Percentiles rank a stretch among this genome's conserved stretches.
Evolutionary conservation across 2,329 filamentous ascomycete genomes (phyloP).

Genomic region (Boeremia exigua): DNA sequence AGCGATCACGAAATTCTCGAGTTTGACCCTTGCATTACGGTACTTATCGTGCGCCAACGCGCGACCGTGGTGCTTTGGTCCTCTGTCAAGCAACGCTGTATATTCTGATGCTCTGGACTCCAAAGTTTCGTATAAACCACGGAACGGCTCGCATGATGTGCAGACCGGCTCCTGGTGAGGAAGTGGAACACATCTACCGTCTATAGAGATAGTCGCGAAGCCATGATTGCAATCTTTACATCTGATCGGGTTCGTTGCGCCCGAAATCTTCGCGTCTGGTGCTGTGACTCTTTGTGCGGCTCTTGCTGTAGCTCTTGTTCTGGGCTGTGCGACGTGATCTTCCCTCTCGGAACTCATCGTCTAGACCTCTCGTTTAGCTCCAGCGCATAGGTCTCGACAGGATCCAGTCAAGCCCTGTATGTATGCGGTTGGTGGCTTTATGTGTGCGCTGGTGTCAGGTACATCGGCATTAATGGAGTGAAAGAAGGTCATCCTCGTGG

Average conservation of each 20-base stretch:
- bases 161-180: not conserved
- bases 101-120: not conserved
- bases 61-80: constrained; percentile 12
- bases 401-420: not conserved
- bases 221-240: constrained; percentile 8
- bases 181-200: not conserved
- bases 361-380: not conserved
- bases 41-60: not conserved
- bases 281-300: not conserved
- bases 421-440: not conserved
- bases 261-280: not conserved
- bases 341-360: not conserved
- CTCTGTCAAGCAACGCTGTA: constrained; percentile 6
- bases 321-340: not conserved
- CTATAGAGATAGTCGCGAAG: constrained; percentile 1
- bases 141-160: constrained; percentile 8
- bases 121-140: constrained; percentile 1
- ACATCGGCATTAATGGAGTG: not conserved
- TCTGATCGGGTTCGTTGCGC: not conserved
- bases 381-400: not conserved
- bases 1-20: constrained; percentile 36
- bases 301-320: not conserved
- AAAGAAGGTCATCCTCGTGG: constrained; percentile 8
- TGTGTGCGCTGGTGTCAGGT: not conserved
- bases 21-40: constrained; percentile 9